A percentile compares a stretch with the other conserved stretches of the same genome.
phyloP scores from a whole-genome alignment of 2,329 filamentous ascomycete genomes.

The Knoxdaviesia proteae region DNA sequence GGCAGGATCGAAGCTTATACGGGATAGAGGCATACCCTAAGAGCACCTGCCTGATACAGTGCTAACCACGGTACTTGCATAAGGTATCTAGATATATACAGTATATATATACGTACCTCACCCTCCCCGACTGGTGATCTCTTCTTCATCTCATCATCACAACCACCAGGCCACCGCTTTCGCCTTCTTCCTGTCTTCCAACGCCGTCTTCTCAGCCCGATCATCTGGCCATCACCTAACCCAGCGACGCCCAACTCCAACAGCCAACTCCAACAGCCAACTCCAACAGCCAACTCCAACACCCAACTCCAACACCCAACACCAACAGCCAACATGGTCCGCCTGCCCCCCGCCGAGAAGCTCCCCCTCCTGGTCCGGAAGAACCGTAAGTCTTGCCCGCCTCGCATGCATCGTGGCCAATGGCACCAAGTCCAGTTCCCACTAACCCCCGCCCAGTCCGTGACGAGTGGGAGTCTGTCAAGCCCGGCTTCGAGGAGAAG shows the following conservation, averaged over 20 bases:
- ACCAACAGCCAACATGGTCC: slow-evolving; percentile 11
- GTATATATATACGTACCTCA: too few species aligned
- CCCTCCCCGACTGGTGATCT: too few species aligned
- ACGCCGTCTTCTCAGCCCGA: too few species aligned
- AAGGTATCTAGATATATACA: too few species aligned
- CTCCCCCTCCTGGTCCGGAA: slow-evolving; percentile 29
- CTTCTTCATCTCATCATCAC: too few species aligned
- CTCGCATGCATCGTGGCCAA: not conserved
- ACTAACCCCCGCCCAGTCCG: slow-evolving; percentile 17
- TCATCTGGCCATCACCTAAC: too few species aligned
- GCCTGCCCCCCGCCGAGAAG: slow-evolving; percentile 25
- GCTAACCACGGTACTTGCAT: too few species aligned
- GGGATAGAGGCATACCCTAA: too few species aligned
- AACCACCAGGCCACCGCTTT: too few species aligned
- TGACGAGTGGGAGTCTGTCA: slow-evolving; percentile 29
- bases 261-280: slow-evolving; percentile 4
- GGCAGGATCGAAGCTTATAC: too few species aligned
- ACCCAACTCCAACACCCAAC: not conserved
- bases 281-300: slow-evolving; percentile 4
- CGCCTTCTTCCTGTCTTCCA: too few species aligned
- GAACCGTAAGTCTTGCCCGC: slow-evolving; percentile 17
- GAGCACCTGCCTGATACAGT: too few species aligned
- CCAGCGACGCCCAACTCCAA: not conserved
- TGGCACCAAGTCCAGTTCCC: not conserved
- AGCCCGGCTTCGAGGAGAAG: slow-evolving; percentile 19